Evolutionary conservation across 1,284 basidiomycete genomes (phyloP).

Genomic region (Chalciporus piperatoides): DNA sequence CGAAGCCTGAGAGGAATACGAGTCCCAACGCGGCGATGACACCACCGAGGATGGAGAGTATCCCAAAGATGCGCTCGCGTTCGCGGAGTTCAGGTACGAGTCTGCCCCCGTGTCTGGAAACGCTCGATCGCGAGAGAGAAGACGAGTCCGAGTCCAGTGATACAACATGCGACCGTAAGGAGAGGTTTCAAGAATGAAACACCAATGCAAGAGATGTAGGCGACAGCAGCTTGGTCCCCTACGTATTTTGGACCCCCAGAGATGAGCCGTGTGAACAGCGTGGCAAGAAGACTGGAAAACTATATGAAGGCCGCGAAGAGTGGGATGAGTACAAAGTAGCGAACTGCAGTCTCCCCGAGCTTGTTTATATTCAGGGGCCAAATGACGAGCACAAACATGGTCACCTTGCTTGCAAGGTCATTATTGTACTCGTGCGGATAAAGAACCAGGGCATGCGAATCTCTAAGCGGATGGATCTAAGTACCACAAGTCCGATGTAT

Average conservation of each 20-base stretch:
- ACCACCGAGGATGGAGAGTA: too few species aligned
- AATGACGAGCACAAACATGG: too few species aligned
- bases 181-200: slow-evolving; percentile 68
- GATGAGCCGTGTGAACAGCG: slow-evolving; percentile 64
- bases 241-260: slow-evolving; percentile 47
- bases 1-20: too few species aligned
- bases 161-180: slow-evolving; percentile 57
- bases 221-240: slow-evolving; percentile 50
- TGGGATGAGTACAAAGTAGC: slow-evolving; percentile 63
- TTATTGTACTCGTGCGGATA: too few species aligned
- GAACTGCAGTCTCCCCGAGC: slow-evolving; percentile 20
- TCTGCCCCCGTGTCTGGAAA: too few species aligned
- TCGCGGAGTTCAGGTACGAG: too few species aligned
- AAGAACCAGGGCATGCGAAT: too few species aligned
- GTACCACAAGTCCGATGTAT: too few species aligned
- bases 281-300: slow-evolving; percentile 60
- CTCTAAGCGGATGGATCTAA: too few species aligned
- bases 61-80: too few species aligned
- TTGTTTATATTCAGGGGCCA: slow-evolving; percentile 13
- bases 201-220: slow-evolving; percentile 73
- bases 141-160: slow-evolving; percentile 61
- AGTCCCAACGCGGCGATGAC: too few species aligned
- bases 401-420: too few species aligned
- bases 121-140: slow-evolving; percentile 54
- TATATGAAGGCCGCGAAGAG: slow-evolving; percentile 56